Percentiles rank a stretch among this genome's conserved stretches.
phyloP scores from a whole-genome alignment of 2,329 filamentous ascomycete species.

The Fusarium tricinctum region DNA sequence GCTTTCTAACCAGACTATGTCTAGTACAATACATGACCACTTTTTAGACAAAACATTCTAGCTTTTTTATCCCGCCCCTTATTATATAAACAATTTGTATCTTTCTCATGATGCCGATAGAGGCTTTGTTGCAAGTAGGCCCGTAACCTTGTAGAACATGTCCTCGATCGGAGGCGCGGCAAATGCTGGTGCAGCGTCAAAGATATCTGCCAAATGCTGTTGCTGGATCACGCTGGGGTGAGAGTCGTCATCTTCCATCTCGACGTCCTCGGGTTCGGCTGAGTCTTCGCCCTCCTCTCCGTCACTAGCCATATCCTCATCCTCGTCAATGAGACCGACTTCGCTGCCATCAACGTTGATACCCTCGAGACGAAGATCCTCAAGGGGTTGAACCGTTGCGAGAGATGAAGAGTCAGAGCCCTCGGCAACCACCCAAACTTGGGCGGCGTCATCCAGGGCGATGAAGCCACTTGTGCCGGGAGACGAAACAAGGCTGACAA shows the following conservation, averaged over 20 bases:
- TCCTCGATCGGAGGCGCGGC: constrained; percentile 80
- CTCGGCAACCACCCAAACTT: constrained; percentile 75
- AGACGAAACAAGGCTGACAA: constrained; percentile 77
- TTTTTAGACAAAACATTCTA: constrained; percentile 25
- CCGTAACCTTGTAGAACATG: constrained; percentile 80
- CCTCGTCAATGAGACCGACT: constrained; percentile 55
- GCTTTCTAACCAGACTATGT: constrained; percentile 33
- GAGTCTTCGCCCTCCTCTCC: constrained; percentile 57
- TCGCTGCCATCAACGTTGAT: constrained; percentile 49
- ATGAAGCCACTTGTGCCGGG: constrained; percentile 79
- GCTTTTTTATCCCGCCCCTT: constrained; percentile 21
- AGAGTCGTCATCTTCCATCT: constrained; percentile 63
- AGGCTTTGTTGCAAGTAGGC: constrained; percentile 69
- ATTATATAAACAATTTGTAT: constrained; percentile 35
- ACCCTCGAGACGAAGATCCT: constrained; percentile 65
- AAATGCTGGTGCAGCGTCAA: constrained; percentile 77
- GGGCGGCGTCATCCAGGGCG: constrained; percentile 80
- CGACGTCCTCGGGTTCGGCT: constrained; percentile 61
- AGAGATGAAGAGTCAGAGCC: constrained; percentile 68
- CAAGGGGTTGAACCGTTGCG: constrained; percentile 67
- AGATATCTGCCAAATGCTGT: constrained; percentile 77
- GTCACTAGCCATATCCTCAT: constrained; percentile 61
- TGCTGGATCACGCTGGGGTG: constrained; percentile 74
- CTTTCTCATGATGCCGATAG: constrained; percentile 49
- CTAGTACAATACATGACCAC: constrained; percentile 39